These are phyloP conservation scores for Thielaviopsis cerberus DNA, from an alignment of 2,329 filamentous ascomycete species.

Conservation along the genomic window DNA sequence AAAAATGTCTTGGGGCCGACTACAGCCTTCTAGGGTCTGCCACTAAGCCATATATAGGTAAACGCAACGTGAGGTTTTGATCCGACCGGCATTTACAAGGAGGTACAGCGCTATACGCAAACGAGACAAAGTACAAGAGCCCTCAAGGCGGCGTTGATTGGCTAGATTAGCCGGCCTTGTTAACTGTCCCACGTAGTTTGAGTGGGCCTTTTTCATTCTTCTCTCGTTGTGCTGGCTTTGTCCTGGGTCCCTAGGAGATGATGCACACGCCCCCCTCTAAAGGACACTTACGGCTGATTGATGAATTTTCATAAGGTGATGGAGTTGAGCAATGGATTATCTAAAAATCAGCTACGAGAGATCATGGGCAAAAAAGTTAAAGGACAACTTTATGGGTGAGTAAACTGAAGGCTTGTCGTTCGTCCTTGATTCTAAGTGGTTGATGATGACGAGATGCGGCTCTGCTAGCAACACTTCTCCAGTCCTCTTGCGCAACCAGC, in stretches of 20 bases:
- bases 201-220: not conserved
- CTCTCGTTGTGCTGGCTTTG: not conserved
- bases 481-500: too few relatives aligned
- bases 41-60: not conserved
- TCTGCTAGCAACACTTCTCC: not conserved
- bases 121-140: too few relatives aligned
- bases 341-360: too few relatives aligned
- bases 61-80: not conserved
- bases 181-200: not conserved
- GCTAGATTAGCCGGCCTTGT: not conserved
- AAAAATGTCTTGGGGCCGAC: not conserved
- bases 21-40: not conserved
- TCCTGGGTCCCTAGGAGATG: not conserved
- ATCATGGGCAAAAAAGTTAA: too few relatives aligned
- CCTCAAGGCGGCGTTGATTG: not conserved
- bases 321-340: slow-evolving; percentile 6
- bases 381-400: too few relatives aligned
- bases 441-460: not conserved
- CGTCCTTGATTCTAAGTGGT: not conserved
- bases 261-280: not conserved
- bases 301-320: slow-evolving; percentile 8
- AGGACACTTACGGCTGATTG: not conserved
- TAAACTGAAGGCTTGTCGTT: not conserved
- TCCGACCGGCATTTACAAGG: not conserved
- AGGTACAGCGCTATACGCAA: not conserved